A percentile compares a stretch with the other conserved stretches of the same genome.
Evolutionary conservation across 1,139 yeast species (phyloP).

Genomic region (Candida anutae): DNA sequence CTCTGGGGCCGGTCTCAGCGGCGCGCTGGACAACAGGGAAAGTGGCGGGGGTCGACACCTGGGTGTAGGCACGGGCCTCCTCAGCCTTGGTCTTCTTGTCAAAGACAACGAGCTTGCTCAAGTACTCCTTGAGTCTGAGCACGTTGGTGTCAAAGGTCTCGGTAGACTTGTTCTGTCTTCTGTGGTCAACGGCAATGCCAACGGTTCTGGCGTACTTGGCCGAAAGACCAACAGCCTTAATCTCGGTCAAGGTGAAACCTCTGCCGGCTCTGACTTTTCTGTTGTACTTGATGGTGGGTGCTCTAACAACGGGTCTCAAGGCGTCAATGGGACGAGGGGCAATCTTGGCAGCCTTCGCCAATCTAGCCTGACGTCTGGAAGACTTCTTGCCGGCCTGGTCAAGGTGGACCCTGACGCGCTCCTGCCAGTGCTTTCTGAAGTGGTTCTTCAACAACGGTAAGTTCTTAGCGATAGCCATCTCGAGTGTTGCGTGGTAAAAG

Average conservation of each 20-base stretch:
- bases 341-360: constrained; percentile 85
- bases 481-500: too few species aligned
- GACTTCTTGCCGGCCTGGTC: constrained; percentile 99
- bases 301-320: constrained; percentile 96
- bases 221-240: constrained; percentile 95
- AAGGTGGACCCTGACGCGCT: constrained; percentile 97
- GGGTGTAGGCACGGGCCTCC: constrained; percentile 64
- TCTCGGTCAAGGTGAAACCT: constrained; percentile 97
- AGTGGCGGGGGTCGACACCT: constrained; percentile 69
- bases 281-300: constrained; percentile 98
- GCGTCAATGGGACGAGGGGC: constrained; percentile 98
- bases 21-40: constrained; percentile 89
- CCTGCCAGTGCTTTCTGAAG: constrained; percentile 99
- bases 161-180: constrained; percentile 97
- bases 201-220: constrained; percentile 96
- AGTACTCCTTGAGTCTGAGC: constrained; percentile 93
- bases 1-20: constrained; percentile 76
- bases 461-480: constrained; percentile 92
- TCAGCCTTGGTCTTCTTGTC: constrained; percentile 80
- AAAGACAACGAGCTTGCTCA: constrained; percentile 90
- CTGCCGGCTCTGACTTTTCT: constrained; percentile 99
- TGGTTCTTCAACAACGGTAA: constrained; percentile 94
- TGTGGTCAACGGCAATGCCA: constrained; percentile 99
- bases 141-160: constrained; percentile 95
- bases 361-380: constrained; percentile 93